These are phyloP conservation scores for Backusella morwellensis DNA, from an alignment of 192 early-diverging fungal genomes.

Conservation along the genomic window DNA sequence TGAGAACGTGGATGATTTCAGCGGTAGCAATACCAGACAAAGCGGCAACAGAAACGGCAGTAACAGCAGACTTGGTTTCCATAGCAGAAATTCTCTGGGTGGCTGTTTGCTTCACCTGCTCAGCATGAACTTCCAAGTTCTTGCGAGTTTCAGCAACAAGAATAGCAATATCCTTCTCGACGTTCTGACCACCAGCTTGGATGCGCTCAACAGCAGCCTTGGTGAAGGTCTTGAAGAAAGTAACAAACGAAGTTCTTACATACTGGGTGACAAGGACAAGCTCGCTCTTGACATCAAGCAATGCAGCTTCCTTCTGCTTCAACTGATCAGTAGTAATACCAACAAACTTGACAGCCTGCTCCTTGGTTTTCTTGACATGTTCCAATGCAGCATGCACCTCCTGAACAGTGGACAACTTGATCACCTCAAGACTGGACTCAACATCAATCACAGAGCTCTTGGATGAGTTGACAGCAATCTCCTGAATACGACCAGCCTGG, in stretches of 20 bases:
- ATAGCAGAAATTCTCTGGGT: background rate
- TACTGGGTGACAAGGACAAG: constrained; percentile 1
- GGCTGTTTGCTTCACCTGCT: constrained; percentile 2
- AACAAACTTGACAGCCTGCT: background rate
- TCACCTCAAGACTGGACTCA: constrained; percentile 2
- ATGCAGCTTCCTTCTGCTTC: constrained; percentile 11
- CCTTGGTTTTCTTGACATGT: background rate
- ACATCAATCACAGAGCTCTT: background rate
- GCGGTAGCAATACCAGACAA: constrained; percentile 5
- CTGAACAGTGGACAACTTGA: constrained; percentile 11
- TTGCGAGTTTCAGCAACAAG: constrained; percentile 9
- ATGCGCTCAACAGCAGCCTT: background rate
- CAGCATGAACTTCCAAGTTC: background rate
- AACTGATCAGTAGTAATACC: constrained; percentile 11
- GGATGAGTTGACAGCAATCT: background rate
- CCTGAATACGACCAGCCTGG: constrained; percentile 18
- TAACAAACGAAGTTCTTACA: background rate
- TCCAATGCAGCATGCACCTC: constrained; percentile 12
- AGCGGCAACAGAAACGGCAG: constrained; percentile 7
- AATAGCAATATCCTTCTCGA: constrained; percentile 11
- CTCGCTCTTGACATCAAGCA: constrained; percentile 7
- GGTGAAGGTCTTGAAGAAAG: constrained; percentile 9
- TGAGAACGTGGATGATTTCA: background rate
- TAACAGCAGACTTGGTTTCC: constrained; percentile 5
- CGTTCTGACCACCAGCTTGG: constrained; percentile 10